Evolutionary conservation across 139 green algal genomes (phyloP).

Genomic region (Yamagishiella unicocca): DNA sequence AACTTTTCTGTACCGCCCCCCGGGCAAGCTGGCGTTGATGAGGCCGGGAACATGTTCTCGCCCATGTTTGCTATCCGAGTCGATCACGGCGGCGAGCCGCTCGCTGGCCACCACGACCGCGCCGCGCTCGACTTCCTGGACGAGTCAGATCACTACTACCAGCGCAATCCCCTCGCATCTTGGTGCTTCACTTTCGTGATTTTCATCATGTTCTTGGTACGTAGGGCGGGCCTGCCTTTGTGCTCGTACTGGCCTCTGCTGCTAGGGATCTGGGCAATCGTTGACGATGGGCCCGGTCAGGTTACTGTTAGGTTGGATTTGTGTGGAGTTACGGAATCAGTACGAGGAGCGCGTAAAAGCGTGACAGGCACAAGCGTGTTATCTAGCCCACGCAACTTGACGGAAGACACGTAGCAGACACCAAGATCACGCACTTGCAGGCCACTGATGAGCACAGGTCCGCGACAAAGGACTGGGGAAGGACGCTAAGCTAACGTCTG

Average conservation of each 20-base stretch:
- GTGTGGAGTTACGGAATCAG: background rate
- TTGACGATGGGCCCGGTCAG: no score
- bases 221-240: background rate
- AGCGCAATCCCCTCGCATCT: conserved; percentile 34
- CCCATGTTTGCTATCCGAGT: conserved; percentile 42
- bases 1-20: conserved; percentile 42
- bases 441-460: no score
- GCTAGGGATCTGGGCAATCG: no score
- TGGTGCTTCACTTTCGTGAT: conserved; percentile 43
- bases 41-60: background rate
- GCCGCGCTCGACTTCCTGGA: conserved; percentile 48
- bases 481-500: no score
- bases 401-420: no score
- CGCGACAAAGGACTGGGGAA: no score
- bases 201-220: conserved; percentile 18
- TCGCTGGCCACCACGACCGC: conserved; percentile 14
- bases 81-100: conserved; percentile 2
- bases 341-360: background rate
- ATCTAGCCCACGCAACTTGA: no score
- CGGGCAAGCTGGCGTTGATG: background rate
- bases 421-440: no score
- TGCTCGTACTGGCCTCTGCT: no score
- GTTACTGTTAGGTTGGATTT: no score
- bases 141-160: conserved; percentile 37
- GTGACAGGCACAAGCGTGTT: no score